Evolutionary conservation across 148 eudicot species (phyloP).

Genomic region (Cornus controversa): DNA sequence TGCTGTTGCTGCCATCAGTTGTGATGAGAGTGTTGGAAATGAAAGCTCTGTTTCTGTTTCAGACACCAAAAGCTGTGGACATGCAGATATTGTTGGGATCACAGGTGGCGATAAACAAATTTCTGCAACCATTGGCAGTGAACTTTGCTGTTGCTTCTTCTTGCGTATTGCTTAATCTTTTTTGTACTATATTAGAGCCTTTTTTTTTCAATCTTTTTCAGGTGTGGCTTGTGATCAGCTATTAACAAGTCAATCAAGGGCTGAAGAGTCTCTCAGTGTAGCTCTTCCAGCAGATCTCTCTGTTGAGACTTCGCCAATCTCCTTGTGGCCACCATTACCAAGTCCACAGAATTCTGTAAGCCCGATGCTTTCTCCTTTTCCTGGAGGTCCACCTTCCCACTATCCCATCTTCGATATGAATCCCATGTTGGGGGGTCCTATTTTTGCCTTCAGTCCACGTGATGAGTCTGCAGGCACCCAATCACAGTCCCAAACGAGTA

Average conservation of each 20-base stretch:
- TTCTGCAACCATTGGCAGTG: background rate
- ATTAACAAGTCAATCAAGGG: conserved; percentile 46
- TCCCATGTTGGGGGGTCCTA: conserved; percentile 80
- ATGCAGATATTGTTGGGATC: conserved; percentile 42
- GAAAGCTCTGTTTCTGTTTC: conserved; percentile 34
- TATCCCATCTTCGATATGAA: conserved; percentile 94
- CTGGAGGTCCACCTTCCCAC: conserved; percentile 70
- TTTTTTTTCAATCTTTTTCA: conserved; percentile 16
- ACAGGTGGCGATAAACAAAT: conserved; percentile 24
- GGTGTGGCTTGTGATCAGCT: conserved; percentile 57
- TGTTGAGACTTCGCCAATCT: conserved; percentile 82
- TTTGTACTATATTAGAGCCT: background rate
- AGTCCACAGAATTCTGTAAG: conserved; percentile 78
- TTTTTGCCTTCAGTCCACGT: conserved; percentile 74
- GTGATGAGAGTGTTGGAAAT: conserved; percentile 64
- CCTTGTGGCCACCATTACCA: conserved; percentile 91
- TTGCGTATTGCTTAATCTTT: background rate
- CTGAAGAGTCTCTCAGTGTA: conserved; percentile 71
- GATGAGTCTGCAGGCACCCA: conserved; percentile 67
- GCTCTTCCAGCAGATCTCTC: conserved; percentile 98
- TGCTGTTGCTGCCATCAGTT: conserved; percentile 83
- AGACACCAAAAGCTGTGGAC: conserved; percentile 43
- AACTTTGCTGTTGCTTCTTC: background rate
- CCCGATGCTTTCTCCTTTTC: conserved; percentile 76
- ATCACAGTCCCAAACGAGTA: conserved; percentile 63